Conservation (phyloP, 371 early-diverging fungal genomes). For the Mortierella sp. region DNA sequence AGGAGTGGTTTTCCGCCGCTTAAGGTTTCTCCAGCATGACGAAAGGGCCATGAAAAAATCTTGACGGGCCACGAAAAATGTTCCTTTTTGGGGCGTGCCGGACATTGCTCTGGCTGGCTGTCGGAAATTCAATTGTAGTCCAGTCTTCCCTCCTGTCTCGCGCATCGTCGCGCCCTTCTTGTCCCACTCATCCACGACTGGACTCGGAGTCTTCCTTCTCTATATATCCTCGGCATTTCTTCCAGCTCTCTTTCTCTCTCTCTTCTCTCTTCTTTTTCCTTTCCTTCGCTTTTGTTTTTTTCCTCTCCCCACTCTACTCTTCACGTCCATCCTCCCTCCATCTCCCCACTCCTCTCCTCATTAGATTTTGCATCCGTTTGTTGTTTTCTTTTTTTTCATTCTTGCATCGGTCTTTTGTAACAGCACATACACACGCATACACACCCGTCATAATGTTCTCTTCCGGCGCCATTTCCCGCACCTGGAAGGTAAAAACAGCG, state of each 20-base stretch:
- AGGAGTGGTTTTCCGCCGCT: no score
- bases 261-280: background rate
- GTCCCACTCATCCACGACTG: background rate
- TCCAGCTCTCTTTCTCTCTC: background rate
- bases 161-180: background rate
- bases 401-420: background rate
- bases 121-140: background rate
- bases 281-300: constrained; percentile 8
- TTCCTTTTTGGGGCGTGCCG: constrained; percentile 35
- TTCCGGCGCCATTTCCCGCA: constrained; percentile 52
- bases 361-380: background rate
- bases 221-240: constrained; percentile 17
- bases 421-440: background rate
- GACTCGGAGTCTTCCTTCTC: constrained; percentile 19
- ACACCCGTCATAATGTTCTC: constrained; percentile 31
- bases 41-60: constrained; percentile 18
- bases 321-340: constrained; percentile 2
- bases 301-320: background rate
- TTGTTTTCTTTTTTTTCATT: background rate
- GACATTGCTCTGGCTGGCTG: constrained; percentile 23
- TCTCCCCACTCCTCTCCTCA: constrained; percentile 8
- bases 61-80: constrained; percentile 32
- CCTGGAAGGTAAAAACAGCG: constrained; percentile 36
- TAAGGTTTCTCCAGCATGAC: background rate
- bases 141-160: background rate